Base-by-base conservation (phyloP, 768 basidiomycete species). In the Naganishia randhawae region DNA sequence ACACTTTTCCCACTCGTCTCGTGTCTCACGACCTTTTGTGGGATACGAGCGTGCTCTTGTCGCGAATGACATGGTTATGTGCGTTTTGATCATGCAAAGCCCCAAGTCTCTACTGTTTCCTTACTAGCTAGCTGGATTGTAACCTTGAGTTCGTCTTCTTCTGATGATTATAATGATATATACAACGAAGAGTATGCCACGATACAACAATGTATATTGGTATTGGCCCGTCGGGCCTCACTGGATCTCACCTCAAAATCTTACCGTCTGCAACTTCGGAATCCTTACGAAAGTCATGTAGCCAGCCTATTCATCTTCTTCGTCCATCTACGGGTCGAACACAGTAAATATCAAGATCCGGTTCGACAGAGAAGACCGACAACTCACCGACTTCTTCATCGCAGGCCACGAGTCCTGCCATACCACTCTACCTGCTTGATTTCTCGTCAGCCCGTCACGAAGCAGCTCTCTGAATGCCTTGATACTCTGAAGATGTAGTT, bases 401-500 rank as follows among this genome's bases (percentile, higher is more conserved):
- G 29, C 37, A n/a, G 37, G 57, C 57, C 57, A 61, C 8, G 14
- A 9, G 5, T 39, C 37, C 37, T 41, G 37, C 57, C 57, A 61
- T 7, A 61, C 57, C 35, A 61, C 19, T 25, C 57, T 35, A 25
- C 57, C 57, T 13, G 57, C 57, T 25, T 41, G 22, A 25, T 41
- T 25, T 25, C 37, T 2, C 25, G 57, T 61, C 57, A 61, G 16
- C 57, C 57, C 57, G 29, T 61, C 57, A n/a, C 32, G 35, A n/a
- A 61, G n/a, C 37, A 61, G 16, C n/a, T 61, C 57, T 22, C 33
- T 39, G 25, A 61, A 61, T 25, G 57, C 57, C 39, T 61, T 61
- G 57, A 61, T 61, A 41, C 57, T 61, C 57, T 61, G 37, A 19
- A 61, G n/a, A 25, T 61, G 57, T 25, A 61, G 27, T 14, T 61